Base-by-base conservation (phyloP, 331 rosid genomes). In the Spiraea crenata region DNA sequence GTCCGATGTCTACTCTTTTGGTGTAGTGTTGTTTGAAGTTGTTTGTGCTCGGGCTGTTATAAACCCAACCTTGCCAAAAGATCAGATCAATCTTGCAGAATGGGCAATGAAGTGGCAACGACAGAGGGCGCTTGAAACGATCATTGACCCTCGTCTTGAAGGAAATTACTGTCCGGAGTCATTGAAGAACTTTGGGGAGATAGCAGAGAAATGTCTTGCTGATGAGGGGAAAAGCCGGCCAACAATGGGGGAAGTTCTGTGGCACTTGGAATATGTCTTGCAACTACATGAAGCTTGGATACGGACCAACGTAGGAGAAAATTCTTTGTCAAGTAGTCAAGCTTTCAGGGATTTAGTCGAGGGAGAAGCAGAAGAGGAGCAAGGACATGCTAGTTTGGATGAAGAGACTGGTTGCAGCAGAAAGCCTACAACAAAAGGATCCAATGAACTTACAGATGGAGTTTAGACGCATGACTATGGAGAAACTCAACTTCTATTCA, bases 251-350 rank as follows among this genome's bases (percentile, higher is more conserved):
- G 88, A 86, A 40, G 90, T 89, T 16, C n/a, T 85, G 56, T 85
- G 92, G 85, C 63, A 80, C 58, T 74, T 89, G 7, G 90, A 87
- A 75, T 78, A 82, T 19, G 80, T 87, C 52, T 73, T 91, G 82
- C 99, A 91, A 63, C 88, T 91, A 48, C 97, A 91, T 14, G 96
- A 89, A 83, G 93, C 99, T 51, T 89, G 99, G 99, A 72, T 88
- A 50, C 81, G 81, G 58, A 55, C 40, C 57, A 65, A 78, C 7
- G 81, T 39, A 50, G 72, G 55, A 12, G 89, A 77, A 35, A 56
- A 68, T 82, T 87, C 95, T 8, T 70, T 82, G 55, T 62, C 90
- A 46, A 77, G 82, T 40, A 65, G 70, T 76, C 81, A 75, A 65
- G 84, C 63, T 62, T 74, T 82, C 54, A 56, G 72, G 42, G 76